A percentile compares a stretch with the other conserved stretches of the same genome.
phyloP scores from a whole-genome alignment of 768 basidiomycete genomes.

The Suillus cothurnatus region DNA sequence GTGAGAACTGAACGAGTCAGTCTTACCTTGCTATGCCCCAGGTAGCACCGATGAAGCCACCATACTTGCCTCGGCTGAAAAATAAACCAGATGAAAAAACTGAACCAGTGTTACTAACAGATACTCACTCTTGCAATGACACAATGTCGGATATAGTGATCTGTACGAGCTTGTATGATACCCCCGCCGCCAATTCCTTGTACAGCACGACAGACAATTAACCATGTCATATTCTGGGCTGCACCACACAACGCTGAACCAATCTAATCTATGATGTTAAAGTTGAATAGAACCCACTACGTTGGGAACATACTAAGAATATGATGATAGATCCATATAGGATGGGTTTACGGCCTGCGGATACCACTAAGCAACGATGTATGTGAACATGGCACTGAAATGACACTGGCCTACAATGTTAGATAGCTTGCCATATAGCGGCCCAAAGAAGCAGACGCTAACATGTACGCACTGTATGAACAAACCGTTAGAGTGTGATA shows the following conservation, averaged over 20 bases:
- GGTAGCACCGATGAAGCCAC: conserved; percentile 40
- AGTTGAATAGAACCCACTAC: neutral
- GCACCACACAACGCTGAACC: conserved; percentile 46
- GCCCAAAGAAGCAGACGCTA: conserved; percentile 42
- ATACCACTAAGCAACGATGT: neutral
- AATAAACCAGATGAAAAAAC: neutral
- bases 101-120: neutral
- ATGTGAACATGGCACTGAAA: neutral
- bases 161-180: conserved; percentile 38
- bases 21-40: conserved; percentile 44
- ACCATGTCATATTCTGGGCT: conserved; percentile 45
- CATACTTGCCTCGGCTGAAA: conserved; percentile 41
- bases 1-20: neutral
- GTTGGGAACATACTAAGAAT: conserved; percentile 35
- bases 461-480: conserved; percentile 44
- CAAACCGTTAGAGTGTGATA: neutral
- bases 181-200: conserved; percentile 49
- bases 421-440: conserved; percentile 50
- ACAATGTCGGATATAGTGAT: conserved; percentile 45
- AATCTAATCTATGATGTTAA: conserved; percentile 20
- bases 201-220: conserved; percentile 42
- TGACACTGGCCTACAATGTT: conserved; percentile 37
- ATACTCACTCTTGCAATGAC: conserved; percentile 30
- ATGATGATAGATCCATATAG: conserved; percentile 38
- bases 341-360: conserved; percentile 39